Conservation (phyloP, 805 yeast genomes). For the Candida incommunis region DNA sequence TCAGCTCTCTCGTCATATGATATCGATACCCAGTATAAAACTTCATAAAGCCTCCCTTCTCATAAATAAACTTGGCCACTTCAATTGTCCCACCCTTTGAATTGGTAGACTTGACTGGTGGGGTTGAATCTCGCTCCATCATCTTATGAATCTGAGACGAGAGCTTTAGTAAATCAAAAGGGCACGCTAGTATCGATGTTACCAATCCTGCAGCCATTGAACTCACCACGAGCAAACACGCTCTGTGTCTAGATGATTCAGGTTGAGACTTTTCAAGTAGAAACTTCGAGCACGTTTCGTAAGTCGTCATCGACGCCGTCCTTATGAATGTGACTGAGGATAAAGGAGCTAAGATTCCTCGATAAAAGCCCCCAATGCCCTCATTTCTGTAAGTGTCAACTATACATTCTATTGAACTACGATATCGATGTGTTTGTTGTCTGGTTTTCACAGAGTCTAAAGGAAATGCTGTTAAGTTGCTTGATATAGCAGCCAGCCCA, state of each 20-base stretch:
- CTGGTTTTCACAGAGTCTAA: background rate
- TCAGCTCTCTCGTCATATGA: background rate
- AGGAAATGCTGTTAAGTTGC: background rate
- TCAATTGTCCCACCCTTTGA: background rate
- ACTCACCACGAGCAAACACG: background rate
- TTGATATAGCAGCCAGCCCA: background rate
- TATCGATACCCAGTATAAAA: background rate
- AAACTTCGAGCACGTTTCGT: background rate
- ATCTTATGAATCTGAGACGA: background rate
- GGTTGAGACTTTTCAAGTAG: background rate
- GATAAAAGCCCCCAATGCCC: background rate
- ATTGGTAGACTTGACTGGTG: background rate
- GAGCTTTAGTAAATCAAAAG: background rate
- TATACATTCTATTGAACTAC: background rate
- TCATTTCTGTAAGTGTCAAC: background rate
- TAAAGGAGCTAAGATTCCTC: background rate
- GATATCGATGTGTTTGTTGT: slow-evolving; percentile 1
- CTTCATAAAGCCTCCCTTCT: background rate
- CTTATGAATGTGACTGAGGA: background rate
- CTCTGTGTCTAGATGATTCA: background rate
- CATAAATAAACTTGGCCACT: background rate
- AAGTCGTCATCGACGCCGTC: background rate
- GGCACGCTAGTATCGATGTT: background rate
- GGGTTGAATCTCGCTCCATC: background rate
- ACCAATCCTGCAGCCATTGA: background rate